A percentile compares a stretch with the other conserved stretches of the same genome.
Conservation (phyloP, 2,329 filamentous ascomycete genomes). For the Falciphora oryzae region DNA sequence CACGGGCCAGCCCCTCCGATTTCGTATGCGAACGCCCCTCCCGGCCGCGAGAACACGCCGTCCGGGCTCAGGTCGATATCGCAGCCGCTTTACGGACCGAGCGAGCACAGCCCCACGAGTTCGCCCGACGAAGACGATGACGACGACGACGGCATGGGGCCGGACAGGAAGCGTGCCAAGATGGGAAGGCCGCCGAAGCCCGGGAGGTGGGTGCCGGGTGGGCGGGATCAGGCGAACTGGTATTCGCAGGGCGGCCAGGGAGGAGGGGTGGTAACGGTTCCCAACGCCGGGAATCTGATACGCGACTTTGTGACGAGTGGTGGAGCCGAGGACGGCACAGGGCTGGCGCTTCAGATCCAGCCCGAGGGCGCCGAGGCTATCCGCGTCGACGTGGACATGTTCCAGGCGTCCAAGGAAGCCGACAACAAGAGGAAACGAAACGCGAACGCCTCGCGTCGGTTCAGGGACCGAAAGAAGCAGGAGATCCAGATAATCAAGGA, state of each 20-base stretch:
- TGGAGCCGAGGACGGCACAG: not conserved
- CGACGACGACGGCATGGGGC: not conserved
- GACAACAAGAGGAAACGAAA: constrained; percentile 84
- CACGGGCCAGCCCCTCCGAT: not conserved
- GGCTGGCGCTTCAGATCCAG: constrained; percentile 22
- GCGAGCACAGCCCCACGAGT: not conserved
- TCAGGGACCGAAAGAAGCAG: constrained; percentile 75
- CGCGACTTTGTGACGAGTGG: constrained; percentile 6
- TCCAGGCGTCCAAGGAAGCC: constrained; percentile 74
- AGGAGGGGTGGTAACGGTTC: not conserved
- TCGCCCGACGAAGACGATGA: not conserved
- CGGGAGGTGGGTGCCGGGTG: not conserved
- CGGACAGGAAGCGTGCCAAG: not conserved
- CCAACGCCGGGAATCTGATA: constrained; percentile 3
- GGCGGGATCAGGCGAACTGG: not conserved
- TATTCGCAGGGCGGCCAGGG: not conserved
- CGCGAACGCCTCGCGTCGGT: constrained; percentile 77
- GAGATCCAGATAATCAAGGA: constrained; percentile 43
- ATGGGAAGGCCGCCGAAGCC: not conserved
- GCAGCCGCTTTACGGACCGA: not conserved
- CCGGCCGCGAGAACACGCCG: not conserved
- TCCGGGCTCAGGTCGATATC: not conserved
- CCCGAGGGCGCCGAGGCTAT: constrained; percentile 38
- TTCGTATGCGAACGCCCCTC: not conserved
- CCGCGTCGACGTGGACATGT: constrained; percentile 67